Base-by-base conservation (phyloP, 345 rosid genomes). In the Aquilaria sinensis region DNA sequence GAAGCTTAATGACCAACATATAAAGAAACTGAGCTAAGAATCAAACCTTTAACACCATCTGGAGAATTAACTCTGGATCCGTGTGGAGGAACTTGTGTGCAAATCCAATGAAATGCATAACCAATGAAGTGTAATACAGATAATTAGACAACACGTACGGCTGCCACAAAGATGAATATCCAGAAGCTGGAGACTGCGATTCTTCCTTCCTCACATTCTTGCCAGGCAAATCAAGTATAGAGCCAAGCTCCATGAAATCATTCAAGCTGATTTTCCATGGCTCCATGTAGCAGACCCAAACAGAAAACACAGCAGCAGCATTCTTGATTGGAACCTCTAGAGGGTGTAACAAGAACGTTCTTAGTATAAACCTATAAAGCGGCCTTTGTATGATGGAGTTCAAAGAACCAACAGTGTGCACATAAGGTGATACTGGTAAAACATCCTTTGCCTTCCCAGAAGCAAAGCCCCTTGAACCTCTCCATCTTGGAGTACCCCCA, bases 11-110 rank as follows among this genome's bases (percentile, higher is more conserved):
- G 9, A 29, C 2, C 14, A 14, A 55, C 61, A 15, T 9, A 10
- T 65, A 65, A 68, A 34, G 29, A 57, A 41, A 41, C 68, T 32
- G 10, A 57, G 63, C 34, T 49, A 63, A 67, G 72, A 71, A 57
- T 58, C 86, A 54, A 45, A 93, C 98, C 98, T 89, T 88, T 67
- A 83, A 74, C 47, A 85, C 86, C 98, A 93, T 93, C 78, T 85
- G 92, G 51, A 85, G 82, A 61, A 89, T 77, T 65, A 68, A 60
- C 68, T 82, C 93, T 31, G 96, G 88, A 79, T 93, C 92, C 10
- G 78, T 66, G 70, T 87, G 98, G 75, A 93, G 97, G 75, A 93
- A 93, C 82, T 87, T 93, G 83, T 89, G 98, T 6, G 94, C 94
- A 70, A 93, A 93, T 56, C 96, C 96, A 60, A 86, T 83, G 63